Percentiles rank a stretch among this genome's conserved stretches.
phyloP scores from a whole-genome alignment of 2,329 filamentous ascomycete species.

The Neospermospora avenae region DNA sequence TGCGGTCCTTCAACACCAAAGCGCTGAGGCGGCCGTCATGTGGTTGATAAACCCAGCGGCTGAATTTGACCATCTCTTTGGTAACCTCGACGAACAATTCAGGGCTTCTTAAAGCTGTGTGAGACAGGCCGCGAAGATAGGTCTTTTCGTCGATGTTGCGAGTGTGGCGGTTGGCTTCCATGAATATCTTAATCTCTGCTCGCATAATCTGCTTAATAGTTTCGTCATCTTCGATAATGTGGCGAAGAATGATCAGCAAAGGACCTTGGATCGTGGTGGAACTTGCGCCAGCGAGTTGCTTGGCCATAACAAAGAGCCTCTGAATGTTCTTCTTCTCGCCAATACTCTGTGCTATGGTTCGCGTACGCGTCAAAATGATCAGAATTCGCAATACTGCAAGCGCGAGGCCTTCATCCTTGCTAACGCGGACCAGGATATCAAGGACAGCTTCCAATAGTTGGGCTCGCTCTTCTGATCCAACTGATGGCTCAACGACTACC shows the following conservation, averaged over 20 bases:
- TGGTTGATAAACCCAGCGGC: constrained; percentile 50
- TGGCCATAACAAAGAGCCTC: constrained; percentile 90
- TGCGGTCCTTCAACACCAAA: constrained; percentile 32
- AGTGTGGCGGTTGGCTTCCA: constrained; percentile 53
- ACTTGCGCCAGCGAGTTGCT: constrained; percentile 78
- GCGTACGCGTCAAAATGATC: constrained; percentile 80
- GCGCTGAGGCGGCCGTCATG: constrained; percentile 39
- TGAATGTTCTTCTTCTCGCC: constrained; percentile 88
- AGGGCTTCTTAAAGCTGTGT: constrained; percentile 76
- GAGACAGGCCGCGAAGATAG: constrained; percentile 75
- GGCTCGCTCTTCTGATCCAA: constrained; percentile 64
- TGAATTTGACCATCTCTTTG: constrained; percentile 77
- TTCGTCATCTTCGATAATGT: constrained; percentile 91
- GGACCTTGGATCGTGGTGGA: constrained; percentile 67
- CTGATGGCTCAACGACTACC: constrained; percentile 55
- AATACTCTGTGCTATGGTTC: constrained; percentile 69
- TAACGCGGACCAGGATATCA: constrained; percentile 78
- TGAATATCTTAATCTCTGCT: constrained; percentile 77
- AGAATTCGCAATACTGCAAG: constrained; percentile 79
- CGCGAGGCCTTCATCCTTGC: constrained; percentile 82
- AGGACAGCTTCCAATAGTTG: constrained; percentile 74
- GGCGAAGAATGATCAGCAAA: constrained; percentile 76
- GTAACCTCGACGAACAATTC: constrained; percentile 84
- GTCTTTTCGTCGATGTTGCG: constrained; percentile 65
- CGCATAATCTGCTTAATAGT: constrained; percentile 90